A percentile compares a stretch with the other conserved stretches of the same genome.
Evolutionary conservation across 805 yeast species (phyloP).

Genomic region (Ogataea siamensis): DNA sequence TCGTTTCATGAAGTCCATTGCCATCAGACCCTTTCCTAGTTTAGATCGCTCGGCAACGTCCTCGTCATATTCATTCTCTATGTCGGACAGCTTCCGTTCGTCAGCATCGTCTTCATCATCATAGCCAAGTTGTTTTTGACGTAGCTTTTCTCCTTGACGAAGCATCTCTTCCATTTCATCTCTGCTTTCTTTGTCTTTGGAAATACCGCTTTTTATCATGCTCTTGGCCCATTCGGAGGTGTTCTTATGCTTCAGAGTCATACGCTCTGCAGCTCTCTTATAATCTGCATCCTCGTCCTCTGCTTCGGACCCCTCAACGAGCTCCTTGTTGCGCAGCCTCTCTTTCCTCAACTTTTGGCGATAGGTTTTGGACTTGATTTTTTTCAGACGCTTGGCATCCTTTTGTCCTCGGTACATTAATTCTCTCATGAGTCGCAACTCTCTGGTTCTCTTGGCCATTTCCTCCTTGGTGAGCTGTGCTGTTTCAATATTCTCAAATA

Average conservation of each 20-base stretch:
- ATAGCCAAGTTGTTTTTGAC: slow-evolving; percentile 67
- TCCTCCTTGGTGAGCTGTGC: slow-evolving; percentile 83
- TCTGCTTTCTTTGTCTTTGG: slow-evolving; percentile 80
- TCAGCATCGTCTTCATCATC: slow-evolving; percentile 45
- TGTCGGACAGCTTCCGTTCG: slow-evolving; percentile 47
- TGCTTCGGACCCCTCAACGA: slow-evolving; percentile 58
- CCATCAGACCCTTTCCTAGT: slow-evolving; percentile 85
- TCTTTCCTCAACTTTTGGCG: slow-evolving; percentile 86
- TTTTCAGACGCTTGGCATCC: slow-evolving; percentile 86
- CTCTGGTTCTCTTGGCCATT: slow-evolving; percentile 69
- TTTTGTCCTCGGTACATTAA: slow-evolving; percentile 94
- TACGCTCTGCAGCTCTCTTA: slow-evolving; percentile 85
- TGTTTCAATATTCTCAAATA: slow-evolving; percentile 82
- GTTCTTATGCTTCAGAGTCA: slow-evolving; percentile 87
- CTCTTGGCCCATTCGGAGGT: slow-evolving; percentile 88
- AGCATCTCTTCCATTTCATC: slow-evolving; percentile 94
- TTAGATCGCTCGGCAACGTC: slow-evolving; percentile 39
- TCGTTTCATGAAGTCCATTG: slow-evolving; percentile 93
- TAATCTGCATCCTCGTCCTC: slow-evolving; percentile 67
- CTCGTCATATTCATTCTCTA: slow-evolving; percentile 39
- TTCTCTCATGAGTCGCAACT: slow-evolving; percentile 89
- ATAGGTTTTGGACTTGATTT: slow-evolving; percentile 89
- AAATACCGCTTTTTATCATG: slow-evolving; percentile 85
- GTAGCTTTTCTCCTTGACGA: slow-evolving; percentile 76
- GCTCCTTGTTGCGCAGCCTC: slow-evolving; percentile 60